These are phyloP conservation scores for Fraxinus excelsior DNA, from an alignment of 257 asterid genomes.

Conservation along the genomic window DNA sequence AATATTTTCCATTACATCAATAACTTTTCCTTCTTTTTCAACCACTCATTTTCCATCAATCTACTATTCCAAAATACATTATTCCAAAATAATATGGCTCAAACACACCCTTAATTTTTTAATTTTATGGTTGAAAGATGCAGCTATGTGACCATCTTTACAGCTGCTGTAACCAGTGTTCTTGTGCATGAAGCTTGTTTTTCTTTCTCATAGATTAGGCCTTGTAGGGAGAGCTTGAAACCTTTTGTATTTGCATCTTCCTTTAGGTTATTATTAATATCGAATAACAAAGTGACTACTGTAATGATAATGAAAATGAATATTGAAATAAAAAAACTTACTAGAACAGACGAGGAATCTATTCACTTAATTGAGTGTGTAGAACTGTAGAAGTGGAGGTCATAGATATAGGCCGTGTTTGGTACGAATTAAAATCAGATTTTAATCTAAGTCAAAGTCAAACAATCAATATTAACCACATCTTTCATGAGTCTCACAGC, in stretches of 20 bases:
- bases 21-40: too few species aligned
- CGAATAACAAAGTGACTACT: constrained; percentile 2
- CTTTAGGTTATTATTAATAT: background rate
- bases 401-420: too few species aligned
- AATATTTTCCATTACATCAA: too few species aligned
- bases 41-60: too few species aligned
- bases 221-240: background rate
- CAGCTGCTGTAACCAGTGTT: background rate
- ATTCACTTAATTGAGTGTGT: background rate
- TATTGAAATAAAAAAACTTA: background rate
- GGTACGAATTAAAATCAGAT: too few species aligned
- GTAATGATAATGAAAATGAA: background rate
- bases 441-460: too few species aligned
- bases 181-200: background rate
- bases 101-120: too few species aligned
- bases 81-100: too few species aligned
- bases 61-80: too few species aligned
- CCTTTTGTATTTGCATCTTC: background rate
- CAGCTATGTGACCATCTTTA: background rate
- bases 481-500: too few species aligned
- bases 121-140: background rate
- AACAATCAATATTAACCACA: too few species aligned
- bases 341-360: background rate
- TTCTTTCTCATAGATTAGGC: background rate
- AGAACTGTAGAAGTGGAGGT: background rate